A percentile compares a stretch with the other conserved stretches of the same genome.
These are phyloP conservation scores for Penicillium digitatum DNA, from an alignment of 2,329 filamentous ascomycete species.

Conservation along the genomic window DNA sequence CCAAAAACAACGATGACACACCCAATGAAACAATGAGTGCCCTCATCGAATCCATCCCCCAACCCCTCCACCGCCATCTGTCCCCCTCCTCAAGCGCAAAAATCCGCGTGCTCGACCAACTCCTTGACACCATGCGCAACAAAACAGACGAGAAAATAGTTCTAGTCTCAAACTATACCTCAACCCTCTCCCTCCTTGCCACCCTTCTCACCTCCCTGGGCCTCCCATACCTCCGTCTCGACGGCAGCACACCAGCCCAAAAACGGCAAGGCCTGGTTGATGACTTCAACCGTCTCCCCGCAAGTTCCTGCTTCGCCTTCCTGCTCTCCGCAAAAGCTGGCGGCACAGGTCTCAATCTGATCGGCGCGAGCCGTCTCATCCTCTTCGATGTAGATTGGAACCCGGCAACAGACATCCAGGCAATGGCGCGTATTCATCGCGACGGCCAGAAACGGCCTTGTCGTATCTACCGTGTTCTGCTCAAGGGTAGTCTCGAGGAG, in stretches of 20 bases:
- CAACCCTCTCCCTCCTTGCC: slow-evolving; percentile 64
- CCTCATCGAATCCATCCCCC: slow-evolving; percentile 53
- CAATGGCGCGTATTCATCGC: slow-evolving; percentile 70
- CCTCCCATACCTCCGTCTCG: slow-evolving; percentile 63
- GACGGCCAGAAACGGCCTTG: slow-evolving; percentile 66
- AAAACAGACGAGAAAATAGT: slow-evolving; percentile 67
- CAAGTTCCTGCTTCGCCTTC: slow-evolving; percentile 61
- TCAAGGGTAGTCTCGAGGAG: slow-evolving; percentile 66
- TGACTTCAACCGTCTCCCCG: slow-evolving; percentile 60
- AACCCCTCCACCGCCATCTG: slow-evolving; percentile 51
- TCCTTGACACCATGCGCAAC: slow-evolving; percentile 58
- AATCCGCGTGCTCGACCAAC: slow-evolving; percentile 61
- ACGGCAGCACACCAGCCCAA: slow-evolving; percentile 60
- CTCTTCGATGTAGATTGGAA: slow-evolving; percentile 76
- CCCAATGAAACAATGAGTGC: slow-evolving; percentile 47
- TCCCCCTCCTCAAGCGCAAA: slow-evolving; percentile 61
- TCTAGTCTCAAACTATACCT: slow-evolving; percentile 72
- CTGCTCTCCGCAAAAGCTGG: slow-evolving; percentile 69
- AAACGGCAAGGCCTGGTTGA: slow-evolving; percentile 67
- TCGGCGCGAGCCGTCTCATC: slow-evolving; percentile 65
- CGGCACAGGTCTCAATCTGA: slow-evolving; percentile 65
- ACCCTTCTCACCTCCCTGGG: slow-evolving; percentile 58
- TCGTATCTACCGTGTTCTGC: slow-evolving; percentile 65
- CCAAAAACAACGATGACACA: slow-evolving; percentile 47
- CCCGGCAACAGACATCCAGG: slow-evolving; percentile 67